A percentile compares a stretch with the other conserved stretches of the same genome.
Evolutionary conservation across 352 stramenopile genomes (phyloP).

Genomic region (Globisporangium apiculatum): DNA sequence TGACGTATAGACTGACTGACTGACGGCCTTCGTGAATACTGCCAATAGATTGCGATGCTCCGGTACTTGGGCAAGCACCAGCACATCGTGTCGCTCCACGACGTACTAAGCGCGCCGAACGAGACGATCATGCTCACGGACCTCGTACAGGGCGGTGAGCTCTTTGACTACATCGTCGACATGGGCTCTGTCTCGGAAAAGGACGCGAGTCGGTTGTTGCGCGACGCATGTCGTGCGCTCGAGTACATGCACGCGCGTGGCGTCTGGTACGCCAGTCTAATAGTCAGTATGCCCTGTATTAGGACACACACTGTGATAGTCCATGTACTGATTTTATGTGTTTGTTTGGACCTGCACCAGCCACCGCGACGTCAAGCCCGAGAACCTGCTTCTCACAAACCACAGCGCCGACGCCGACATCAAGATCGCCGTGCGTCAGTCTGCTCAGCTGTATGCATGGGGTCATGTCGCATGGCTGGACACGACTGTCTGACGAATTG

Average conservation of each 20-base stretch:
- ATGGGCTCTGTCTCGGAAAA: conserved; percentile 62
- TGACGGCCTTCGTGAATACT: neutral
- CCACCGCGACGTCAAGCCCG: too few relatives aligned
- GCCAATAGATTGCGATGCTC: conserved; percentile 14
- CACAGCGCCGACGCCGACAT: too few relatives aligned
- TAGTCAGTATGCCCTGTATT: too few relatives aligned
- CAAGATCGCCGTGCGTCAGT: too few relatives aligned
- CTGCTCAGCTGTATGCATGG: too few relatives aligned
- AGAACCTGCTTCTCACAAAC: too few relatives aligned
- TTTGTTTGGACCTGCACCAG: too few relatives aligned
- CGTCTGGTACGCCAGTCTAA: conserved; percentile 33
- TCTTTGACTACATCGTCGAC: conserved; percentile 76
- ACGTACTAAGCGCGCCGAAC: conserved; percentile 49
- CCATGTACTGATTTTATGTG: too few relatives aligned
- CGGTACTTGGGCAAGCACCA: neutral
- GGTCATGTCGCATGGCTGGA: too few relatives aligned
- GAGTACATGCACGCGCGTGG: conserved; percentile 41
- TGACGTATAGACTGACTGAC: neutral
- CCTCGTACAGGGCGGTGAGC: conserved; percentile 62
- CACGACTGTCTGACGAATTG: too few relatives aligned
- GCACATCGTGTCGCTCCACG: conserved; percentile 68
- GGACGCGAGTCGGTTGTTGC: conserved; percentile 58
- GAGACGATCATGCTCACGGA: conserved; percentile 81
- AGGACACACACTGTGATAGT: too few relatives aligned
- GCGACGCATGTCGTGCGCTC: conserved; percentile 38